Base-by-base conservation (phyloP, 495 filamentous ascomycete genomes). In the Aspergillus bertholletiae region DNA sequence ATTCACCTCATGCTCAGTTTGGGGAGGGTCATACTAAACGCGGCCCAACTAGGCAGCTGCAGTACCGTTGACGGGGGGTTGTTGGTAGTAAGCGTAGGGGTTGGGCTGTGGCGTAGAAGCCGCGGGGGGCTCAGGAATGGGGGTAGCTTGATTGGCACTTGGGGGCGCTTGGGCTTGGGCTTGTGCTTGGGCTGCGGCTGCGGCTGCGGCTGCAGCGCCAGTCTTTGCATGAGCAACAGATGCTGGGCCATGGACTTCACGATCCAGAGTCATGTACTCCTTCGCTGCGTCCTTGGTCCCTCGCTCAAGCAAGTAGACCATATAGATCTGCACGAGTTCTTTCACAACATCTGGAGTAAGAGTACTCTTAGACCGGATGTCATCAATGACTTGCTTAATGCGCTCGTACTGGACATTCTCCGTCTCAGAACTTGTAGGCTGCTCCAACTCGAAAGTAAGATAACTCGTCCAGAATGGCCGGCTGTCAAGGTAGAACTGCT, bases 401-500 rank as follows among this genome's bases (percentile, higher is more conserved):
- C 85, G 84, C 47, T 83, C 79, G 43, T 86, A 85, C 47, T 91
- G 87, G 49, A 80, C 73, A 0, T 69, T 44, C 60, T 96, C 90
- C 2, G 80, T 80, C 30, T 79, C 80, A 0, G 75, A 69, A 52
- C 76, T 87, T 3, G 89, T 91, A 8, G 90, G 88, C 64, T 97
- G 95, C 34, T 89, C 85, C 37, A 96, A 76, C 75, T 99, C 94
- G 58, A 99, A 96, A 48, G 84, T 74, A 11, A 97, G 80, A 71
- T 89, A 99, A 66, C 85, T 88, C 52, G 84, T 79, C 93, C 92
- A 97, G 81, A 99, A 99, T 21, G 86, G 79, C n/a, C 83, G 80
- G 63, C 90, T 95, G 60, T 93, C 89, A 15, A 88, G 78, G 69
- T 96, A 96, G 77, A 85, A 89, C 58, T 92, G 84, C 48, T 89